Percentiles rank a stretch among this genome's conserved stretches.
Conservation (phyloP, 1,284 basidiomycete genomes). For the Papiliotrema laurentii region DNA sequence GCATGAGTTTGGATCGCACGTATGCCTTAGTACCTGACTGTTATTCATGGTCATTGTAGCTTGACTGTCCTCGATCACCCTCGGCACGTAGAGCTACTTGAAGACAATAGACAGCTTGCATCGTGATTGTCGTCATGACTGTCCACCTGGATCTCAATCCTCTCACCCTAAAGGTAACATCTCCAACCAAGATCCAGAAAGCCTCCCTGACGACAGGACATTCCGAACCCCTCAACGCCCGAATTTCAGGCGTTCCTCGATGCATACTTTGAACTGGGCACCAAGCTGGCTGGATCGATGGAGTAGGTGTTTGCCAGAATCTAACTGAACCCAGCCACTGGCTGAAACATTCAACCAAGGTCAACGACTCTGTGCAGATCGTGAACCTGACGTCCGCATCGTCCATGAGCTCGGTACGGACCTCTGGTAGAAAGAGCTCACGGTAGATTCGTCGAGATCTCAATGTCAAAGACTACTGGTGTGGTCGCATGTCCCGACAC, state of each 20-base stretch:
- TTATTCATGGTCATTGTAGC: too few relatives aligned
- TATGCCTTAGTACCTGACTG: too few relatives aligned
- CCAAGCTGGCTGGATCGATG: conserved; percentile 24
- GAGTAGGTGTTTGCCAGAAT: conserved; percentile 17
- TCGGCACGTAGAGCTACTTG: neutral
- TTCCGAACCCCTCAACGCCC: conserved; percentile 19
- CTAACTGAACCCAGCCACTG: conserved; percentile 20
- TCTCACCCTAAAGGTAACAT: conserved; percentile 10
- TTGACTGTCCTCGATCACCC: neutral
- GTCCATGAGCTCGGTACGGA: conserved; percentile 7
- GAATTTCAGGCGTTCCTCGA: conserved; percentile 33
- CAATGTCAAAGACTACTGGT: conserved; percentile 25
- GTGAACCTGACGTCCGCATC: conserved; percentile 15
- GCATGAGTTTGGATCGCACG: too few relatives aligned
- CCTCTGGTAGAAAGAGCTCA: neutral
- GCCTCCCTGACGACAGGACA: conserved; percentile 19
- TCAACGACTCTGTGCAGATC: conserved; percentile 26
- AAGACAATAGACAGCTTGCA: too few relatives aligned
- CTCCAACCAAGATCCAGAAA: too few relatives aligned
- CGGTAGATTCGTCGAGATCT: conserved; percentile 18
- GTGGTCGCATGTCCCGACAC: conserved; percentile 19
- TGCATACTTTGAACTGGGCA: conserved; percentile 24
- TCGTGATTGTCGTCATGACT: neutral
- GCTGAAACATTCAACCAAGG: conserved; percentile 21
- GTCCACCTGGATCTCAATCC: conserved; percentile 15